Evolutionary conservation across 2,329 filamentous ascomycete genomes (phyloP), one percentile per base, ranked within the genome.

Genomic region (Botrytis aclada): DNA sequence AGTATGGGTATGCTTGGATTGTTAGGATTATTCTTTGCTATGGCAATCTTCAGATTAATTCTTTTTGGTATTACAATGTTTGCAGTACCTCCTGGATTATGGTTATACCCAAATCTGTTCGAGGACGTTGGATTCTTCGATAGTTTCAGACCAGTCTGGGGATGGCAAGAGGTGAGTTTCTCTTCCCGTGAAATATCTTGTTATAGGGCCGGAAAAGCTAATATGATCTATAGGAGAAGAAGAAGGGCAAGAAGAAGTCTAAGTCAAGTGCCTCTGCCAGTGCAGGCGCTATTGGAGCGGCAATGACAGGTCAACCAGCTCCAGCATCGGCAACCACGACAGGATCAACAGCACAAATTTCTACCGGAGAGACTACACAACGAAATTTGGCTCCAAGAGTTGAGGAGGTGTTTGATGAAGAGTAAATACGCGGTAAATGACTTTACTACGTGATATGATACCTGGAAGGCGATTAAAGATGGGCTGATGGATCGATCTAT

Each of bases 71-170:
- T 97, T 81, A 98, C 96, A 34, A 94, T 97, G 83, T 97, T 98
- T 80, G 86, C 88, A 25, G 86, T 89, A 0, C 85, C 95, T 5
- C 96, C 96, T 4, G 96, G 96, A 79, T 86, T 99, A n/a, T 99
- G 96, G 96, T 87, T 99, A 62, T 99, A 95, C 84, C 96, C 96
- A 66, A 99, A 99, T 81, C 85, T 99, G 32, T 99, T 98, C 85
- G 96, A 99, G 82, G 96, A 99, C 81, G 96, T 99, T 41, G 97
- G 95, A 12, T 98, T 99, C 84, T 92, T 99, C 83, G 96, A 99
- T 82, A 97, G 93, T 80, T 99, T 99, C 88, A 92, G 92, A 80
- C 96, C 96, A 32, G 84, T 97, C 9, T 99, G 96, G 95, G 96
- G 94, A 74, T 99, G 96, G 96, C 96, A 99, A 82, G 95, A 97